phyloP scores from a whole-genome alignment of 208 protist species.

The Novymonas esmeraldas region DNA sequence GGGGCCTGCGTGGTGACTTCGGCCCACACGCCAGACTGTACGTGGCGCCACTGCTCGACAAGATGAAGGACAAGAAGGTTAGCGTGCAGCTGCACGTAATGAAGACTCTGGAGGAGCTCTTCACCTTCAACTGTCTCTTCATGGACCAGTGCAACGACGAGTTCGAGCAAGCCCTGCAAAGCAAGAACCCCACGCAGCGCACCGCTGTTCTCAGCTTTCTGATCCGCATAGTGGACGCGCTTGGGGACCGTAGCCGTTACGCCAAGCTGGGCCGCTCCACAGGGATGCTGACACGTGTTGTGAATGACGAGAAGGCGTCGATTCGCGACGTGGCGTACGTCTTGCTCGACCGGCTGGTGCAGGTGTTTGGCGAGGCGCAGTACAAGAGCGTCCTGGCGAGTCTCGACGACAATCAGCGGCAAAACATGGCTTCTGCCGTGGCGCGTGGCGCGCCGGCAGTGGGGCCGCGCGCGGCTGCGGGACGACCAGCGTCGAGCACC shows the following conservation, averaged over 20 bases:
- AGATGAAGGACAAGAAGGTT: slow-evolving; percentile 92
- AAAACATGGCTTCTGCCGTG: slow-evolving; percentile 42
- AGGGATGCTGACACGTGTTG: slow-evolving; percentile 60
- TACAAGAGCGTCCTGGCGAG: slow-evolving; percentile 52
- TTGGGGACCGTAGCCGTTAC: slow-evolving; percentile 50
- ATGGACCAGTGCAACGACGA: slow-evolving; percentile 88
- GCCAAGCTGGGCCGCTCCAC: slow-evolving; percentile 40
- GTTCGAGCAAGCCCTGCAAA: slow-evolving; percentile 68
- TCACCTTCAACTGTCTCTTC: slow-evolving; percentile 77
- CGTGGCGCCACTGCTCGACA: slow-evolving; percentile 76
- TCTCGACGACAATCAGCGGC: slow-evolving; percentile 80
- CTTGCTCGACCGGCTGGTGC: slow-evolving; percentile 60
- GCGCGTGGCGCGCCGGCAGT: slow-evolving; percentile 21
- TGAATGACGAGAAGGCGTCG: slow-evolving; percentile 85
- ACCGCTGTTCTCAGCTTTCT: slow-evolving; percentile 68
- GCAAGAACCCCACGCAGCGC: slow-evolving; percentile 84
- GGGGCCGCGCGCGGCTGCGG: slow-evolving; percentile 6
- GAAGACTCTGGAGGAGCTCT: slow-evolving; percentile 72
- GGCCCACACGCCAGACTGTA: slow-evolving; percentile 50
- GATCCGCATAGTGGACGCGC: slow-evolving; percentile 54
- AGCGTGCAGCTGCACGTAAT: slow-evolving; percentile 83
- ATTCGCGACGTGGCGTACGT: slow-evolving; percentile 73
- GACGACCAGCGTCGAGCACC: not conserved
- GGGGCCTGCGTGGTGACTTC: slow-evolving; percentile 63
- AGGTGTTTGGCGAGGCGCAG: slow-evolving; percentile 52